phyloP scores from a whole-genome alignment of 148 eudicot genomes.

The Euryodendron excelsum region DNA sequence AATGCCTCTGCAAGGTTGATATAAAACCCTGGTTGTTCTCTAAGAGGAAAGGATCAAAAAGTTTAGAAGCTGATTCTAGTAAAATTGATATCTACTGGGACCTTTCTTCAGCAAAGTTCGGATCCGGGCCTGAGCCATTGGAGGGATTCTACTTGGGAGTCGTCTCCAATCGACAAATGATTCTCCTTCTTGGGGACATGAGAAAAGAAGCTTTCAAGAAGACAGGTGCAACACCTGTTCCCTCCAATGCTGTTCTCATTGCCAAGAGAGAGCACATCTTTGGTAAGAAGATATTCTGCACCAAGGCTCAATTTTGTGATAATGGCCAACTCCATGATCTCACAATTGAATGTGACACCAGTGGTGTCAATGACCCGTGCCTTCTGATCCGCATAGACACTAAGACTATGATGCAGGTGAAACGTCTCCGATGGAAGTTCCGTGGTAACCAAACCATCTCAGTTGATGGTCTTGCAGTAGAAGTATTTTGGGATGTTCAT shows the following conservation, averaged over 20 bases:
- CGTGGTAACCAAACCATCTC: slow-evolving; percentile 55
- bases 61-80: slow-evolving; percentile 46
- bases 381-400: slow-evolving; percentile 47
- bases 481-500: slow-evolving; percentile 70
- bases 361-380: slow-evolving; percentile 44
- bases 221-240: slow-evolving; percentile 36
- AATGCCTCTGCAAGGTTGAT: slow-evolving; percentile 54
- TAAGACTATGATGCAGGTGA: slow-evolving; percentile 55
- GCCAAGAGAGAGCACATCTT: slow-evolving; percentile 52
- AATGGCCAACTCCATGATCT: slow-evolving; percentile 45
- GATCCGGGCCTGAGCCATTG: slow-evolving; percentile 57
- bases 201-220: slow-evolving; percentile 60
- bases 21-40: slow-evolving; percentile 65
- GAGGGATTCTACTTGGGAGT: slow-evolving; percentile 55
- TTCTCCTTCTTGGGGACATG: slow-evolving; percentile 57
- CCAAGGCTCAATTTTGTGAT: slow-evolving; percentile 45
- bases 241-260: slow-evolving; percentile 35
- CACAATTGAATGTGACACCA: slow-evolving; percentile 55
- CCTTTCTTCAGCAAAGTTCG: slow-evolving; percentile 54
- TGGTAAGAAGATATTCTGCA: slow-evolving; percentile 52
- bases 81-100: slow-evolving; percentile 62
- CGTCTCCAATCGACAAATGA: slow-evolving; percentile 49
- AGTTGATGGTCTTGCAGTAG: slow-evolving; percentile 58
- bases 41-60: slow-evolving; percentile 58
- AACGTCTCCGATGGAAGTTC: slow-evolving; percentile 55